Percentiles rank a stretch among this genome's conserved stretches.
phyloP scores from a whole-genome alignment of 2,329 filamentous ascomycete species.

The Cordyceps cicadae region DNA sequence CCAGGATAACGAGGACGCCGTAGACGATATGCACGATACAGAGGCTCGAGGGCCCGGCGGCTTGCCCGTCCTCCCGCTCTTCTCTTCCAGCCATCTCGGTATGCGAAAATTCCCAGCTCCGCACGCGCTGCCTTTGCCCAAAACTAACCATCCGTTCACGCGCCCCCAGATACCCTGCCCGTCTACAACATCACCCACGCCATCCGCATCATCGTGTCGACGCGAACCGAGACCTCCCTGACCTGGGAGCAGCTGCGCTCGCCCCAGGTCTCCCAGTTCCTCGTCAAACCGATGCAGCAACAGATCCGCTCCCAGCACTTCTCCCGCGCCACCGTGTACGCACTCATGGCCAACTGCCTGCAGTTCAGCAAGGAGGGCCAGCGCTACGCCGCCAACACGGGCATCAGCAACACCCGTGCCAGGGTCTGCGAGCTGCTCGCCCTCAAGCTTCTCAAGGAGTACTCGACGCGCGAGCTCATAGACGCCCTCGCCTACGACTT shows the following conservation, averaged over 20 bases:
- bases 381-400: constrained; percentile 72
- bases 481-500: constrained; percentile 94
- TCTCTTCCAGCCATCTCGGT: constrained; percentile 73
- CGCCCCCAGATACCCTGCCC: constrained; percentile 64
- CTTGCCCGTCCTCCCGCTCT: constrained; percentile 59
- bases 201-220: constrained; percentile 74
- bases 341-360: constrained; percentile 84
- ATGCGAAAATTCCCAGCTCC: constrained; percentile 18
- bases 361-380: constrained; percentile 88
- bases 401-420: constrained; percentile 74
- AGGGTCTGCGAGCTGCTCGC: constrained; percentile 86
- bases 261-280: constrained; percentile 92
- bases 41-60: constrained; percentile 17
- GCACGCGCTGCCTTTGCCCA: not conserved
- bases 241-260: constrained; percentile 93
- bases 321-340: constrained; percentile 78
- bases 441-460: constrained; percentile 84
- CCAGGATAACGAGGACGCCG: constrained; percentile 32
- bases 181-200: constrained; percentile 87
- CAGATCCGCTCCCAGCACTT: constrained; percentile 78
- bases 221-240: constrained; percentile 82
- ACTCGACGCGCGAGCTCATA: constrained; percentile 79
- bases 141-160: constrained; percentile 17
- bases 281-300: constrained; percentile 91
- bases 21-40: constrained; percentile 30